Evolutionary conservation across 2,329 filamentous ascomycete genomes (phyloP), one percentile per base, ranked within the genome.

Genomic region (Phoma sp.): DNA sequence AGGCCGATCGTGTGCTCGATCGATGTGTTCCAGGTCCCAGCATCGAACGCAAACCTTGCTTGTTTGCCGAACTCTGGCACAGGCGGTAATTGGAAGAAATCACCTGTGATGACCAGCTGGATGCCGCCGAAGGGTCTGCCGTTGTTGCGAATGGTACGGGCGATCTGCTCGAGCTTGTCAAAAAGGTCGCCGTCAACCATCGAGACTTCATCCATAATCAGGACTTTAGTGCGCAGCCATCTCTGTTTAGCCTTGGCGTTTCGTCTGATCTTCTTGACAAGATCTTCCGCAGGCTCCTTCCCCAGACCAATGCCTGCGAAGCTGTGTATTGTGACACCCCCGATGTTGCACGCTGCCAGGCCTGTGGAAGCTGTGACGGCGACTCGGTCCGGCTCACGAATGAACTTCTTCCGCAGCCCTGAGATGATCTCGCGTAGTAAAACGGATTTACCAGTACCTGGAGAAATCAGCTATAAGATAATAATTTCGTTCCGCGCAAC

Each of bases 111-210:
- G 51, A 99, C 85, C 25, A 99, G 83, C 65, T 99, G 95, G 38
- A 99, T 98, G 5, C 95, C 95, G 48, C 95, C 96, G 80, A 96
- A 99, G 0, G 95, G 90, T 9, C 91, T 85, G 9, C 91, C 93
- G 65, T 96, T 97, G 71, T 96, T 96, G 47, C 93, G 87, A 57
- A 99, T 87, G 3, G 82, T 86, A 50, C 93, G 85, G 12, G 93
- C 93, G 62, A 99, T 90, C 56, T 90, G 85, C 57, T 96, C 92
- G 15, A 99, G 83, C 74, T 99, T 99, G 78, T 99, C 95, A 63
- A 98, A 99, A 0, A 99, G 81, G 28, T 97, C 93, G 1, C 92
- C 95, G 66, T 99, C 95, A 4, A 99, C 93, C 96, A 99, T 99
- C 11, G 95, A 98, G 3, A 99, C 88, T 73, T 99, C 95, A 75